Conservation (phyloP, 225 moss, liverwort and hornwort genomes). For the Antitrichia curtipendula region DNA sequence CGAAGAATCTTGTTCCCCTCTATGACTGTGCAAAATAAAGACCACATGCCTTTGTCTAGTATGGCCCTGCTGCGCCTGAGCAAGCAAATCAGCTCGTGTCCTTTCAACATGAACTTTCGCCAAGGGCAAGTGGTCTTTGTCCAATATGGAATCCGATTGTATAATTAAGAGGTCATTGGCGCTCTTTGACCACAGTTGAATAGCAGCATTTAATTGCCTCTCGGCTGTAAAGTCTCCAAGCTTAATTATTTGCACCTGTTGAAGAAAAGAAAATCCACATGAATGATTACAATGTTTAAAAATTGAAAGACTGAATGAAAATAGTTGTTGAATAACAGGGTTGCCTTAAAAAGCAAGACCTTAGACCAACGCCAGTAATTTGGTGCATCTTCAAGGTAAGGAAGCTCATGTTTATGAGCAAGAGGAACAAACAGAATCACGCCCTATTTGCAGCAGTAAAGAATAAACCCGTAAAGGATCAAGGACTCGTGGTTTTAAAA, state of each 20-base stretch:
- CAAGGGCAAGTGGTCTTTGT: conserved; percentile 36
- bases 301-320: not conserved
- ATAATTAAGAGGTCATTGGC: conserved; percentile 17
- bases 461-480: not conserved
- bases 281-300: not conserved
- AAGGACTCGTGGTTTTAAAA: not conserved
- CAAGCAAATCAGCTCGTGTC: conserved; percentile 3
- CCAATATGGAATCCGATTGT: conserved; percentile 29
- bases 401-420: not conserved
- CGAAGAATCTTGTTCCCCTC: not conserved
- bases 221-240: conserved; percentile 40
- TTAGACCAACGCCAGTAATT: not conserved
- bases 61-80: not conserved
- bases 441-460: not conserved
- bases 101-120: conserved; percentile 38
- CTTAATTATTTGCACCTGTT: conserved; percentile 25
- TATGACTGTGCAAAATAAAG: conserved; percentile 31
- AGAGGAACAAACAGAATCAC: not conserved
- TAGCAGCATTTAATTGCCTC: conserved; percentile 25
- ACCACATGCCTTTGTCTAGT: conserved; percentile 7
- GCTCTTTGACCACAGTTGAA: conserved; percentile 27
- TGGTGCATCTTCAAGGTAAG: not conserved
- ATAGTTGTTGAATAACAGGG: not conserved
- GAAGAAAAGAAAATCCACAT: not conserved
- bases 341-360: not conserved